Base-by-base conservation (phyloP, 2,329 filamentous ascomycete genomes). In the Ophiostoma quercus region DNA sequence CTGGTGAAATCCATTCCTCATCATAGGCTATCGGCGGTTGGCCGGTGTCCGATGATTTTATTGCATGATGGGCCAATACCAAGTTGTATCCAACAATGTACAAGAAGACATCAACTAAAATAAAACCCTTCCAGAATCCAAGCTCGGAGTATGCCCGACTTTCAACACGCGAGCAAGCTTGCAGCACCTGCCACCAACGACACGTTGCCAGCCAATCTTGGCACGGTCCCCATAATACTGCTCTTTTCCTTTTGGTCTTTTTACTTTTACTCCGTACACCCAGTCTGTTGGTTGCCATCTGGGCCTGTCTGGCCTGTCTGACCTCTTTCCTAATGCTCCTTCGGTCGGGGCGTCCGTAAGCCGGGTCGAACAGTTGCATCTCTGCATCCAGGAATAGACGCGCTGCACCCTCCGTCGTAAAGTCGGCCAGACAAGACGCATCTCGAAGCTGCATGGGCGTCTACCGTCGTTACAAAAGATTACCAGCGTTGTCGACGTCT, bases 151-250 rank as follows among this genome's bases (percentile, higher is more conserved):
- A 68, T 62, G 63, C 37, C 51, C 19, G 14, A 63, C 68, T 43
- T 25, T 62, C 47, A 41, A 70, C 67, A 69, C 62, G 32, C 65
- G 65, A 63, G 37, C 37, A 67, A 39, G 25, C 11, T 14, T 37
- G 69, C 37, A 67, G 37, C 69, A 72, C 69, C 67, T 71, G 69
- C 25, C 12, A 4, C 12, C 37, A 63, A 66, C 66, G 71, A 69
- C 71, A 69, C 69, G 71, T 63, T 43, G 22, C n/a, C 69, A 57
- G 16, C 34, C 47, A 68, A 69, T 72, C 68, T 69, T 71, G 69
- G 69, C 69, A 67, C n/a, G 1, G 29, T 14, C 29, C 11, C 41
- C 16, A 32, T 11, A 54, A 54, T 66, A 54, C 66, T 16, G 65
- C 14, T 32, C 54, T 22, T 7, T 14, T 57, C 2, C n/a, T 57